Conservation (phyloP, 2,329 filamentous ascomycete genomes). For the Curvularia lunata region DNA sequence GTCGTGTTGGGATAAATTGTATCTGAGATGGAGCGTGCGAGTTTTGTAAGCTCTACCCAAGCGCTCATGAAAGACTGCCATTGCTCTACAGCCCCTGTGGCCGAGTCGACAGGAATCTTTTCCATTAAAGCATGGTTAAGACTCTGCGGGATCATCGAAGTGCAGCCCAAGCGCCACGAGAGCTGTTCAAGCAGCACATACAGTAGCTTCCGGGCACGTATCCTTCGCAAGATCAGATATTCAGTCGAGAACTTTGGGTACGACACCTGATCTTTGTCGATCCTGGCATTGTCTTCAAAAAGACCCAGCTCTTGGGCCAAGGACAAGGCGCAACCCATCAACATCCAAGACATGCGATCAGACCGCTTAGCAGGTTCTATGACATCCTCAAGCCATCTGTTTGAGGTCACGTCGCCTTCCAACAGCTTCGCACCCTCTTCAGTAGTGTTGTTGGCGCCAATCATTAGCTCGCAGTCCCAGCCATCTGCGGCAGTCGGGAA, state of each 20-base stretch:
- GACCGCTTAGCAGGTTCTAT: conserved; percentile 61
- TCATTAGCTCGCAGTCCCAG: conserved; percentile 61
- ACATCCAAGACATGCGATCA: conserved; percentile 67
- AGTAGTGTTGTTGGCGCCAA: conserved; percentile 51
- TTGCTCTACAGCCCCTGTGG: conserved; percentile 50
- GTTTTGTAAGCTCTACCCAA: conserved; percentile 54
- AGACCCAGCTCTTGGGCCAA: conserved; percentile 61
- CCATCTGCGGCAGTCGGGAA: conserved; percentile 61
- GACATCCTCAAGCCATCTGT: conserved; percentile 60
- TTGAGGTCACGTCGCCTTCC: conserved; percentile 47
- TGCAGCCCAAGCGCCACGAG: conserved; percentile 59
- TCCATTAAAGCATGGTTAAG: conserved; percentile 50
- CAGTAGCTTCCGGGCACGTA: conserved; percentile 45
- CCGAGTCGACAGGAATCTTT: conserved; percentile 49
- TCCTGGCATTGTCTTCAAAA: conserved; percentile 52
- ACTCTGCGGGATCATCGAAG: conserved; percentile 59
- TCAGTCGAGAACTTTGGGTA: conserved; percentile 43
- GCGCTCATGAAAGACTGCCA: conserved; percentile 61
- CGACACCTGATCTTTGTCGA: conserved; percentile 45
- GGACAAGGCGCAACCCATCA: conserved; percentile 61
- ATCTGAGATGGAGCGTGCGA: conserved; percentile 60
- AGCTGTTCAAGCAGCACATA: conserved; percentile 60
- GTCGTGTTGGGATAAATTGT: conserved; percentile 58
- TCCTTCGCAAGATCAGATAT: conserved; percentile 40
- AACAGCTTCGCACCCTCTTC: conserved; percentile 44